Percentiles rank a stretch among this genome's conserved stretches.
Evolutionary conservation across 345 rosid species (phyloP).

Genomic region (Bruguiera gymnorhiza): DNA sequence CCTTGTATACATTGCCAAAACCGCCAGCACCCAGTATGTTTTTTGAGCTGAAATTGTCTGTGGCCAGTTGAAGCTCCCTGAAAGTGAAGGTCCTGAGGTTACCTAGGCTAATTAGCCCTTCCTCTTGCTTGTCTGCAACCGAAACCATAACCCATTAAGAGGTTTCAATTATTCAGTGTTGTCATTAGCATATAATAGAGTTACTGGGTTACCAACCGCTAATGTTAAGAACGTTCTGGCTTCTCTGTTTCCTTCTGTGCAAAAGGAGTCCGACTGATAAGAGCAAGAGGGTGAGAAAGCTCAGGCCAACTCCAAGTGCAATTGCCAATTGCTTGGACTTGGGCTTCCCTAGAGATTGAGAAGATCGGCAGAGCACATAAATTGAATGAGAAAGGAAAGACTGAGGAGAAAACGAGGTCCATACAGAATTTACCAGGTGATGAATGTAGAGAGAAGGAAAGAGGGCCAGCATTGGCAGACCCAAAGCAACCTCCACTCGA

Average conservation of each 20-base stretch:
- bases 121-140: conserved; percentile 65
- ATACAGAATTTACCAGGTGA: conserved; percentile 44
- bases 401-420: neutral
- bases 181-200: neutral
- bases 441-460: conserved; percentile 47
- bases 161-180: neutral
- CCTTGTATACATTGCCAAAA: conserved; percentile 91
- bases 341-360: conserved; percentile 36
- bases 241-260: conserved; percentile 46
- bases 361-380: neutral
- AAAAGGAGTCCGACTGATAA: conserved; percentile 51
- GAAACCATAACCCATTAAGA: neutral
- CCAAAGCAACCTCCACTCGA: conserved; percentile 58
- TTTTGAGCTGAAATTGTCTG: conserved; percentile 76
- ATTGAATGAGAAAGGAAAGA: neutral
- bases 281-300: conserved; percentile 46
- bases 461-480: conserved; percentile 47
- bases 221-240: conserved; percentile 38
- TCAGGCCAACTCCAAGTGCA: conserved; percentile 67
- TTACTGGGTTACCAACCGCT: conserved; percentile 42
- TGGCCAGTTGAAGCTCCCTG: conserved; percentile 76
- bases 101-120: conserved; percentile 62
- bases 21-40: conserved; percentile 89
- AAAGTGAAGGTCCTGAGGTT: conserved; percentile 78
- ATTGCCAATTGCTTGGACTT: conserved; percentile 59